Percentiles rank a stretch among this genome's conserved stretches.
Conservation (phyloP, 495 filamentous ascomycete species). For the Penicillium paxilli region DNA sequence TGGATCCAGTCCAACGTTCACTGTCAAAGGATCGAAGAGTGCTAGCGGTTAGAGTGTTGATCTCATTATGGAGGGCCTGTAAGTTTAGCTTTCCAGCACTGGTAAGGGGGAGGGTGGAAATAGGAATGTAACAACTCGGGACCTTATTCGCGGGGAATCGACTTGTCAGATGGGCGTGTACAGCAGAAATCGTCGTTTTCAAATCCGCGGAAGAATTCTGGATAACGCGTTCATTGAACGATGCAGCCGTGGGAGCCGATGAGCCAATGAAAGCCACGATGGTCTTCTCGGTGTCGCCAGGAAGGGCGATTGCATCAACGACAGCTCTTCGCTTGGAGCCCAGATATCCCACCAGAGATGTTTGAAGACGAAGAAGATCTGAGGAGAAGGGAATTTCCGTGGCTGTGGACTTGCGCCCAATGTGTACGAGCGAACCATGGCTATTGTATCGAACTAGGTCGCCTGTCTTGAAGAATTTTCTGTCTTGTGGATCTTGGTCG, state of each 20-base stretch:
- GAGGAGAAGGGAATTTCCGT: too few relatives aligned
- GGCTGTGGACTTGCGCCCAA: slow-evolving; percentile 54
- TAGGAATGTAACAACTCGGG: slow-evolving; percentile 58
- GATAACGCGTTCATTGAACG: slow-evolving; percentile 5
- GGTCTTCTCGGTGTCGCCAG: slow-evolving; percentile 1
- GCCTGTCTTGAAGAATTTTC: slow-evolving; percentile 42
- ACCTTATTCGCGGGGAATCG: slow-evolving; percentile 53
- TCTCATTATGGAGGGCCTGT: slow-evolving; percentile 18
- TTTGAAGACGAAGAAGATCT: slow-evolving; percentile 51
- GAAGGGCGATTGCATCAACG: slow-evolving; percentile 25
- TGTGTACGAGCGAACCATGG: slow-evolving; percentile 49
- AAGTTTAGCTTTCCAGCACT: slow-evolving; percentile 52
- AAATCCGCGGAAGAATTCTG: slow-evolving; percentile 15
- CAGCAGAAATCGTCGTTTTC: slow-evolving; percentile 11
- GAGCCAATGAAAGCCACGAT: slow-evolving; percentile 34
- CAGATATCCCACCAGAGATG: slow-evolving; percentile 17
- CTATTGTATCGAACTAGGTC: slow-evolving; percentile 54
- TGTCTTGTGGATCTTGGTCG: slow-evolving; percentile 16
- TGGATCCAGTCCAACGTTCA: slow-evolving; percentile 13
- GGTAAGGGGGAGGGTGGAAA: slow-evolving; percentile 52
- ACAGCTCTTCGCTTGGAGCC: slow-evolving; percentile 15
- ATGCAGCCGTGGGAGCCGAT: neutral
- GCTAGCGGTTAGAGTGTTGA: slow-evolving; percentile 13
- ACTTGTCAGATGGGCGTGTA: slow-evolving; percentile 26
- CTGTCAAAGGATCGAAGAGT: slow-evolving; percentile 13